These are phyloP conservation scores for Podaxis carcinomalis DNA, from an alignment of 768 basidiomycete species.

Conservation along the genomic window DNA sequence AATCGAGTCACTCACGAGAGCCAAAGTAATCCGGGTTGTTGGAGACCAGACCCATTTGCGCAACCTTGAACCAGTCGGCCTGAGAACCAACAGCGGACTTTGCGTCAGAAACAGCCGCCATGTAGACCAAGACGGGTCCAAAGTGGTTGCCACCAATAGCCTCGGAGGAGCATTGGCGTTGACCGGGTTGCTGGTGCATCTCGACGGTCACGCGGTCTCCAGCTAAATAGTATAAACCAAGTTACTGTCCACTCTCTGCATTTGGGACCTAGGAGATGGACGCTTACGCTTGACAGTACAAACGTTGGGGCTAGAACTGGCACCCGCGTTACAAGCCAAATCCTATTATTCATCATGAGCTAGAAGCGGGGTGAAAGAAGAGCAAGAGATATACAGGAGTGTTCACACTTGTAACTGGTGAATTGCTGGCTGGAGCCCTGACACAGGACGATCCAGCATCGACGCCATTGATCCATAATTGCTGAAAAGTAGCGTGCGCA, in stretches of 20 bases:
- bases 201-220: conserved; percentile 46
- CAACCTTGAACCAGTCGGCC: conserved; percentile 48
- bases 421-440: conserved; percentile 41
- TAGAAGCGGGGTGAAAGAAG: background rate
- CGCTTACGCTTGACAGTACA: conserved; percentile 38
- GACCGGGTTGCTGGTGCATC: conserved; percentile 49
- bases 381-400: conserved; percentile 23
- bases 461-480: conserved; percentile 47
- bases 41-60: conserved; percentile 44
- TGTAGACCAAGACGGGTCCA: conserved; percentile 45
- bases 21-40: conserved; percentile 44
- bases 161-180: conserved; percentile 40
- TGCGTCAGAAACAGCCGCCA: conserved; percentile 45
- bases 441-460: conserved; percentile 45
- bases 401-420: conserved; percentile 38
- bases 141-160: conserved; percentile 50
- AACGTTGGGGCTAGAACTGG: conserved; percentile 28
- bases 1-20: conserved; percentile 22
- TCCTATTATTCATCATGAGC: conserved; percentile 24
- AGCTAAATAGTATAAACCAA: conserved; percentile 22
- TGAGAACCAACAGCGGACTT: conserved; percentile 37
- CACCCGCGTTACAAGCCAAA: conserved; percentile 43
- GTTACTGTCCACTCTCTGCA: background rate
- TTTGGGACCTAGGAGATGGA: background rate
- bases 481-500: conserved; percentile 51